Conservation (phyloP, 2,329 filamentous ascomycete species). For the Ophiostoma piceae region DNA sequence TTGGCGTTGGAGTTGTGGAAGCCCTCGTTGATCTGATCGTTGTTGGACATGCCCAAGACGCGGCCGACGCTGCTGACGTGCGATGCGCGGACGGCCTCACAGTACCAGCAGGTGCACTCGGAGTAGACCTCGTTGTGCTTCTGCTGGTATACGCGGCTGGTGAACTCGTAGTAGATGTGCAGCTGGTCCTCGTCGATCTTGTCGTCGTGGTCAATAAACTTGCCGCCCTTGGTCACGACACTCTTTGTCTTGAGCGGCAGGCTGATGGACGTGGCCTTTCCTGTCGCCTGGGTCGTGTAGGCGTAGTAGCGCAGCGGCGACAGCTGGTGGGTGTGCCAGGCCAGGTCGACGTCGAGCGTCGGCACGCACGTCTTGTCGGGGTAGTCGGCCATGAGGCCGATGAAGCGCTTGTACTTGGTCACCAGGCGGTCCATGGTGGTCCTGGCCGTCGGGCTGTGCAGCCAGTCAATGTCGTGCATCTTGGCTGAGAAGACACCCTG, state of each 20-base stretch:
- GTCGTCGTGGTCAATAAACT: conserved; percentile 77
- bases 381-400: conserved; percentile 50
- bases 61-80: conserved; percentile 46
- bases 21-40: conserved; percentile 42
- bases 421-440: conserved; percentile 62
- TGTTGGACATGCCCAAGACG: conserved; percentile 43
- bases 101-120: conserved; percentile 80
- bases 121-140: conserved; percentile 62
- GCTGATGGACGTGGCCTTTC: not conserved
- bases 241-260: not conserved
- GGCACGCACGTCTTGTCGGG: conserved; percentile 54
- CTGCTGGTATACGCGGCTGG: conserved; percentile 63
- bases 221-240: conserved; percentile 29
- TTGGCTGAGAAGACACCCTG: conserved; percentile 65
- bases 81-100: conserved; percentile 60
- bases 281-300: conserved; percentile 45
- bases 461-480: conserved; percentile 71
- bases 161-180: conserved; percentile 64
- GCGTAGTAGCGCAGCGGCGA: conserved; percentile 57
- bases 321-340: conserved; percentile 78
- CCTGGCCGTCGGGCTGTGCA: conserved; percentile 62
- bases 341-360: conserved; percentile 68
- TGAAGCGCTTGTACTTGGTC: conserved; percentile 60
- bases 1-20: conserved; percentile 38
- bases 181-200: conserved; percentile 68